phyloP scores from a whole-genome alignment of 495 filamentous ascomycete species.

The Trichoderma virens region DNA sequence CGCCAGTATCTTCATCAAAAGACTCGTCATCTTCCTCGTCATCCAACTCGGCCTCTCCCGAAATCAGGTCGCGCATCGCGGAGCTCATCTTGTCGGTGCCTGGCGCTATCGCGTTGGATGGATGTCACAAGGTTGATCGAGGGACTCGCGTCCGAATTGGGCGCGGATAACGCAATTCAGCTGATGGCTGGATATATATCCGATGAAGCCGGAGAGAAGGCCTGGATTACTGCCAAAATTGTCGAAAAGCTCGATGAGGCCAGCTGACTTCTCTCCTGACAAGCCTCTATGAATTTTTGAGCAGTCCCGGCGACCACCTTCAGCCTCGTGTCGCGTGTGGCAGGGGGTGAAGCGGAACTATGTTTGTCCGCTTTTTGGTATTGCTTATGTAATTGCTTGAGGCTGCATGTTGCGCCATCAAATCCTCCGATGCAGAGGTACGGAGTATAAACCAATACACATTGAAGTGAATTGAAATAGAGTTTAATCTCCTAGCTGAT shows the following conservation, averaged over 20 bases:
- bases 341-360: not conserved
- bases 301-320: not conserved
- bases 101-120: not conserved
- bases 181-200: not conserved
- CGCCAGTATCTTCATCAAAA: constrained; percentile 72
- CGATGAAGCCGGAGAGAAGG: not conserved
- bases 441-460: too few relatives aligned
- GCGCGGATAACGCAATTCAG: not conserved
- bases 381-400: not conserved
- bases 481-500: too few relatives aligned
- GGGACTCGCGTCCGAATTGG: not conserved
- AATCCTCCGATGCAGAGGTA: too few relatives aligned
- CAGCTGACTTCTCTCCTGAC: constrained; percentile 1
- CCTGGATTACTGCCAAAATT: not conserved
- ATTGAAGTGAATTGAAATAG: too few relatives aligned
- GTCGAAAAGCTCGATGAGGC: not conserved
- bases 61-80: constrained; percentile 62
- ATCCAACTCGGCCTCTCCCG: constrained; percentile 77
- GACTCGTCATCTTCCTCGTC: constrained; percentile 89
- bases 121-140: not conserved
- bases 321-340: constrained; percentile 8
- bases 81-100: constrained; percentile 50
- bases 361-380: not conserved
- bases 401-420: too few relatives aligned
- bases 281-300: not conserved